A percentile compares a stretch with the other conserved stretches of the same genome.
Evolutionary conservation across 1,139 yeast species (phyloP).

Genomic region (Hyphopichia pseudoburtonii): DNA sequence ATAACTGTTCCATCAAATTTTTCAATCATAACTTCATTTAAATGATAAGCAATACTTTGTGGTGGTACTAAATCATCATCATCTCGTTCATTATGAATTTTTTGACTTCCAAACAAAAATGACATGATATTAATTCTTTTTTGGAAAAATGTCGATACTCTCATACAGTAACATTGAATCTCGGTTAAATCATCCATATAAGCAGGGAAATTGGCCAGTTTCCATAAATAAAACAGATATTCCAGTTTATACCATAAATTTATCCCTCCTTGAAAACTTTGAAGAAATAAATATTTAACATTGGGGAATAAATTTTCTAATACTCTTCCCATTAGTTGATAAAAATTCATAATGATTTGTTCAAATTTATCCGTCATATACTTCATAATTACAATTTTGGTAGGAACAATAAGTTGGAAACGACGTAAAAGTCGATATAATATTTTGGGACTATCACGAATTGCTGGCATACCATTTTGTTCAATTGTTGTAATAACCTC

Average conservation of each 20-base stretch:
- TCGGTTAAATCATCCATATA: slow-evolving; percentile 1
- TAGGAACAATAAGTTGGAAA: slow-evolving; percentile 28
- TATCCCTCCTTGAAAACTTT: slow-evolving; percentile 24
- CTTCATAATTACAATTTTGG: slow-evolving; percentile 16
- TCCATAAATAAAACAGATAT: slow-evolving; percentile 5
- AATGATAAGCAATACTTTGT: slow-evolving; percentile 6
- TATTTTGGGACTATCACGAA: slow-evolving; percentile 8
- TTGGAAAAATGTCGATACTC: slow-evolving; percentile 23
- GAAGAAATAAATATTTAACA: slow-evolving; percentile 21
- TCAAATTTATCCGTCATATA: slow-evolving; percentile 17
- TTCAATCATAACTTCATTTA: slow-evolving; percentile 24
- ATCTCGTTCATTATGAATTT: slow-evolving; percentile 8
- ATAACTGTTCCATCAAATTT: slow-evolving; percentile 16
- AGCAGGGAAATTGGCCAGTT: slow-evolving; percentile 1
- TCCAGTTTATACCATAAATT: slow-evolving; percentile 14
- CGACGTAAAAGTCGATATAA: slow-evolving; percentile 22
- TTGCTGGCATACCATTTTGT: background rate
- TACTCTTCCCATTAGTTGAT: slow-evolving; percentile 16
- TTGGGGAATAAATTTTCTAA: slow-evolving; percentile 27
- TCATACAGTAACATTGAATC: slow-evolving; percentile 17
- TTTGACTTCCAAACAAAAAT: slow-evolving; percentile 19
- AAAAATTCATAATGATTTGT: slow-evolving; percentile 18
- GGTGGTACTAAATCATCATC: slow-evolving; percentile 5
- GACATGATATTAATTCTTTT: slow-evolving; percentile 20
- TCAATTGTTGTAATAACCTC: slow-evolving; percentile 7